phyloP scores from a whole-genome alignment of 352 stramenopile species.

The Phytopythium aichiense region DNA sequence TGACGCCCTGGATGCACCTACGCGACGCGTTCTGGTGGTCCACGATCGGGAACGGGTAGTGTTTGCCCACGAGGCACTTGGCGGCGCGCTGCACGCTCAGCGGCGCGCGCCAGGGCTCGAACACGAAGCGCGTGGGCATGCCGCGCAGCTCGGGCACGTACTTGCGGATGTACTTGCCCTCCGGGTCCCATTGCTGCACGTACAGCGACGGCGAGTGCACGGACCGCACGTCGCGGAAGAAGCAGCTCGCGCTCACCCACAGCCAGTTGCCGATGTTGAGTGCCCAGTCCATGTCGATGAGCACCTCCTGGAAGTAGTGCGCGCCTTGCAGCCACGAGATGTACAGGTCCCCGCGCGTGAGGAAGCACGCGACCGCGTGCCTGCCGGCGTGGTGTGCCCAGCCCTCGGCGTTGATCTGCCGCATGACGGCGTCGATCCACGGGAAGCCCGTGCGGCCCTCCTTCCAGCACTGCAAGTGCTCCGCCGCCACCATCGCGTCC shows the following conservation, averaged over 20 bases:
- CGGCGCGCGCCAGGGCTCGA: slow-evolving; percentile 96
- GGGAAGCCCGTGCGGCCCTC: slow-evolving; percentile 94
- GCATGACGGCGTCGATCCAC: slow-evolving; percentile 97
- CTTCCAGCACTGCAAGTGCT: slow-evolving; percentile 85
- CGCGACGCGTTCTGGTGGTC: slow-evolving; percentile 88
- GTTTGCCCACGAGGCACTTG: slow-evolving; percentile 87
- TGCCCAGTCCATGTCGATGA: slow-evolving; percentile 95
- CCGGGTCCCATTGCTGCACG: slow-evolving; percentile 92
- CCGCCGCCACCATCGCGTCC: slow-evolving; percentile 44
- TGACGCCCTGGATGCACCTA: slow-evolving; percentile 90
- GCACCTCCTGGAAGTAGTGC: slow-evolving; percentile 87
- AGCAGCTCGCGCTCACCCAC: slow-evolving; percentile 93
- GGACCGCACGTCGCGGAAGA: slow-evolving; percentile 96
- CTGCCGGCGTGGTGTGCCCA: slow-evolving; percentile 83
- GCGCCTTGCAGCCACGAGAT: slow-evolving; percentile 94
- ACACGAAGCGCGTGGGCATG: slow-evolving; percentile 95
- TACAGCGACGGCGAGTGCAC: slow-evolving; percentile 92
- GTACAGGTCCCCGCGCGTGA: slow-evolving; percentile 96
- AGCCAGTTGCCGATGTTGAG: slow-evolving; percentile 98
- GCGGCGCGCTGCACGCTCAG: slow-evolving; percentile 77
- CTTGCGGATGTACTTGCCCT: slow-evolving; percentile 89
- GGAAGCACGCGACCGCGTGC: slow-evolving; percentile 97
- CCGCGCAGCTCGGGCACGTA: slow-evolving; percentile 89
- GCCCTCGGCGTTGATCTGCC: slow-evolving; percentile 85
- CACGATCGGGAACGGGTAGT: slow-evolving; percentile 96